Conservation (phyloP, 148 eudicot genomes). For the Fallopia convolvulus region DNA sequence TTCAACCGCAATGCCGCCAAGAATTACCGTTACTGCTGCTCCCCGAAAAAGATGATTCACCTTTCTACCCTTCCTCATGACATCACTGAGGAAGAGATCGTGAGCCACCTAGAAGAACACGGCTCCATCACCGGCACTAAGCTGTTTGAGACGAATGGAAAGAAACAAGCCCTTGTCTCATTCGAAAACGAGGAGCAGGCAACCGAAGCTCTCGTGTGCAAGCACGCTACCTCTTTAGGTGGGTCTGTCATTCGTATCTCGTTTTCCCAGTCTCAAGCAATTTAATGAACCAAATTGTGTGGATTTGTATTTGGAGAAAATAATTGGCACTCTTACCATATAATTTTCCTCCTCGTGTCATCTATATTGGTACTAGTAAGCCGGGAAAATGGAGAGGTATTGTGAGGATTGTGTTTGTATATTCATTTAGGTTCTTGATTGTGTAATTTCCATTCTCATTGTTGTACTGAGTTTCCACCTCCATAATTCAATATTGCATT, state of each 20-base stretch:
- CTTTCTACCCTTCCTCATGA: constrained; percentile 79
- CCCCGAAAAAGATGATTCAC: constrained; percentile 95
- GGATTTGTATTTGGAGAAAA: neutral
- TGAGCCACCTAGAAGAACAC: constrained; percentile 73
- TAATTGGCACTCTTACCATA: neutral
- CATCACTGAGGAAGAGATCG: constrained; percentile 72
- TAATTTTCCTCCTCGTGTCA: neutral
- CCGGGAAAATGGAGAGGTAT: neutral
- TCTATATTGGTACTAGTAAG: neutral
- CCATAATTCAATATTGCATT: neutral
- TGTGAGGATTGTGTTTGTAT: neutral
- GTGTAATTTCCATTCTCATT: neutral
- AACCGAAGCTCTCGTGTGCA: constrained; percentile 90
- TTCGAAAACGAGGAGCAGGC: constrained; percentile 93
- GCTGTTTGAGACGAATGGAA: constrained; percentile 84
- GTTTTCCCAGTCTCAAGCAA: constrained; percentile 76
- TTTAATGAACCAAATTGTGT: constrained; percentile 5
- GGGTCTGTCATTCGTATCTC: constrained; percentile 79
- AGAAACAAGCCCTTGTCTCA: constrained; percentile 73
- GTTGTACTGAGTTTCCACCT: neutral
- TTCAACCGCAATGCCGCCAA: constrained; percentile 87
- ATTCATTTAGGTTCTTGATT: neutral
- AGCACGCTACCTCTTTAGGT: constrained; percentile 79
- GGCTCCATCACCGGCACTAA: constrained; percentile 62
- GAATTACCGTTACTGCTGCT: constrained; percentile 91